Percentiles rank a stretch among this genome's conserved stretches.
Evolutionary conservation across 495 filamentous ascomycete genomes (phyloP).

Genomic region (Lepidopterella palustris): DNA sequence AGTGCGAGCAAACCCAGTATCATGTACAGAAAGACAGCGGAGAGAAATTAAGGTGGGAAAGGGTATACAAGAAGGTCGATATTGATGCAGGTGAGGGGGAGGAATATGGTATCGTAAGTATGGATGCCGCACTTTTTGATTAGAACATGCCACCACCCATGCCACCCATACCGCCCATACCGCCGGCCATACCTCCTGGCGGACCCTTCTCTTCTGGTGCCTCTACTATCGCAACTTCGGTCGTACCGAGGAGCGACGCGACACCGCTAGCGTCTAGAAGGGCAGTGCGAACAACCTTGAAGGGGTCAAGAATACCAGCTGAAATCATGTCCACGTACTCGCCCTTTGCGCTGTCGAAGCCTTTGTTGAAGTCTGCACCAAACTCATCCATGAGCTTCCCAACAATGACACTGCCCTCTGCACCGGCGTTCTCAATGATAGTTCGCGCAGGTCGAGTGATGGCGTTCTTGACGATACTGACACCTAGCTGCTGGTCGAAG

Average conservation of each 20-base stretch:
- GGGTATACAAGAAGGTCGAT: conserved; percentile 20
- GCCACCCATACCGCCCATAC: conserved; percentile 51
- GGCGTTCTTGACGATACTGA: conserved; percentile 92
- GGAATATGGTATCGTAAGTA: conserved; percentile 13
- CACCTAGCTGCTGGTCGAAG: conserved; percentile 98
- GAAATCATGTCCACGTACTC: conserved; percentile 98
- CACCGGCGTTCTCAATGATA: conserved; percentile 96
- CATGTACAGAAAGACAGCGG: conserved; percentile 22
- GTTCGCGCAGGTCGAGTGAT: conserved; percentile 90
- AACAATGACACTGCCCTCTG: conserved; percentile 92
- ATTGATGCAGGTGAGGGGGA: background rate
- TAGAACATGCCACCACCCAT: conserved; percentile 41
- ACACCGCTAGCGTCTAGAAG: conserved; percentile 93
- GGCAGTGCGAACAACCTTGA: conserved; percentile 97
- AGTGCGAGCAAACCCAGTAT: conserved; percentile 18
- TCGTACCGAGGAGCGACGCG: conserved; percentile 93
- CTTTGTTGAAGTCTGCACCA: conserved; percentile 91
- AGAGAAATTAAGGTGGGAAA: conserved; percentile 7
- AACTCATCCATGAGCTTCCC: conserved; percentile 97
- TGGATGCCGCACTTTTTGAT: conserved; percentile 7
- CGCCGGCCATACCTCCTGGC: conserved; percentile 39
- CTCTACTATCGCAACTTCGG: conserved; percentile 95
- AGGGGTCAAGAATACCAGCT: conserved; percentile 92
- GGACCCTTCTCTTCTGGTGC: conserved; percentile 84
- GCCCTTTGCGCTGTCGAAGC: conserved; percentile 90